Base-by-base conservation (phyloP, 805 yeast genomes). In the Saccharomycopsis synnaedendra region DNA sequence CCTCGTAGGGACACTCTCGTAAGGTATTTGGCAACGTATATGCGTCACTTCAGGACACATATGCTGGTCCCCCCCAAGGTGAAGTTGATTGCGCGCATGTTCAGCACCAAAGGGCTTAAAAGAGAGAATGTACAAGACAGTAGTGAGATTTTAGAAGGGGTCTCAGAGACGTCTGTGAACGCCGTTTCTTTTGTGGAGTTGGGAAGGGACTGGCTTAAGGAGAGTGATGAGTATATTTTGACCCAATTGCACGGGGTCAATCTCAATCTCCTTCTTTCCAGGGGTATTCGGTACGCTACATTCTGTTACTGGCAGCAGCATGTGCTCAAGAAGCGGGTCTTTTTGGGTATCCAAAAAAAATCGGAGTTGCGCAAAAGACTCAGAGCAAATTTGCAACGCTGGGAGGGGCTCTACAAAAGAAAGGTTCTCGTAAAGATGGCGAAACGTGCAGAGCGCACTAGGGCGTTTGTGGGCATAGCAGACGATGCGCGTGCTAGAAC, bases 231-330 rank as follows among this genome's bases (percentile, higher is more conserved):
- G 9, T 27, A 31, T 4, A 19, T 43, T 9, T 33, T 50, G 11
- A 27, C 29, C 9, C 47, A 42, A 36, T 49, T 51, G 35, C 40
- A 44, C 28, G 32, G 48, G 32, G 32, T 30, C 4, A 51, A 48
- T 32, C 48, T 45, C 46, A 51, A 52, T 41, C 34, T 52, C 32
- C 35, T 52, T 11, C 46, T 52, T 34, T 52, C 51, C 9, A 36
- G 53, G 42, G 53, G 50, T 5, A 52, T 52, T 5, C 35, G 53
- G 28, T 52, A 43, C 36, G 43, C 53, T 4, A 52, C 49, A 11
- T 52, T 52, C 42, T 32, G 39, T 8, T 52, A 52, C 30, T 49
- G 53, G 53, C 43, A 43, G 31, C 11, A 30, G 10, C 34, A 44
- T n/a, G 47, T 42, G 28, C 31, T 42, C 10, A 10, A 39, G n/a